A percentile compares a stretch with the other conserved stretches of the same genome.
These are phyloP conservation scores for Beauveria sp. DNA, from an alignment of 2,329 filamentous ascomycete genomes.

Conservation along the genomic window DNA sequence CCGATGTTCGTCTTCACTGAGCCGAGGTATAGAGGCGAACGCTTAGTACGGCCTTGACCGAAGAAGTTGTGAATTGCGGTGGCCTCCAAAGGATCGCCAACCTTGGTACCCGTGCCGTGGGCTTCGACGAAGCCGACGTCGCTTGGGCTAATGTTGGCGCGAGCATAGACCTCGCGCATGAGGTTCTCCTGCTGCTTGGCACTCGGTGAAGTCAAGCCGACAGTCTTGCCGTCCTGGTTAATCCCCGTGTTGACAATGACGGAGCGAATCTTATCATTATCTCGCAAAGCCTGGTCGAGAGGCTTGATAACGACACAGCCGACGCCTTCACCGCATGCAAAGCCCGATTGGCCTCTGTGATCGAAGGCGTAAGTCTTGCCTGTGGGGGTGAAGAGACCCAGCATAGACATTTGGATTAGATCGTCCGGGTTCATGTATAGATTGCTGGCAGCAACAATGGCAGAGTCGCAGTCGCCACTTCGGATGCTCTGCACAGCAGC, in stretches of 20 bases:
- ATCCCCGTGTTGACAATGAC: slow-evolving; percentile 42
- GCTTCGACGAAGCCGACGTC: slow-evolving; percentile 36
- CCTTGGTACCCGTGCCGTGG: slow-evolving; percentile 49
- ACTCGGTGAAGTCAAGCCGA: slow-evolving; percentile 46
- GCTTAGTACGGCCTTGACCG: slow-evolving; percentile 28
- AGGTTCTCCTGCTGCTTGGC: slow-evolving; percentile 36
- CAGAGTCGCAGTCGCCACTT: slow-evolving; percentile 36
- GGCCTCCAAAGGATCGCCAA: slow-evolving; percentile 50
- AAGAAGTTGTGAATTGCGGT: slow-evolving; percentile 39
- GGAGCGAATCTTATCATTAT: slow-evolving; percentile 46
- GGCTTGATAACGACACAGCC: slow-evolving; percentile 49
- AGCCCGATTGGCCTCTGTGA: slow-evolving; percentile 35
- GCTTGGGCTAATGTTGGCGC: slow-evolving; percentile 20
- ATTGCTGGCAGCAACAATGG: slow-evolving; percentile 41
- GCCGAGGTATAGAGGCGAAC: slow-evolving; percentile 37
- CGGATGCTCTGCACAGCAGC: slow-evolving; percentile 41
- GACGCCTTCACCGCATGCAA: slow-evolving; percentile 53
- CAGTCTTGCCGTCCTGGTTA: slow-evolving; percentile 48
- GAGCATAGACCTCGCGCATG: slow-evolving; percentile 30
- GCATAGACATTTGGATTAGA: slow-evolving; percentile 23
- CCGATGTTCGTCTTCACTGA: slow-evolving; percentile 46
- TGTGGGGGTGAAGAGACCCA: slow-evolving; percentile 37
- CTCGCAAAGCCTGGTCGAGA: slow-evolving; percentile 44
- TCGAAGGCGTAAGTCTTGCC: slow-evolving; percentile 40
- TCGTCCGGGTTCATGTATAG: slow-evolving; percentile 39